Evolutionary conservation across 2,329 filamentous ascomycete genomes (phyloP).

Genomic region (Diaporthe caulivora): DNA sequence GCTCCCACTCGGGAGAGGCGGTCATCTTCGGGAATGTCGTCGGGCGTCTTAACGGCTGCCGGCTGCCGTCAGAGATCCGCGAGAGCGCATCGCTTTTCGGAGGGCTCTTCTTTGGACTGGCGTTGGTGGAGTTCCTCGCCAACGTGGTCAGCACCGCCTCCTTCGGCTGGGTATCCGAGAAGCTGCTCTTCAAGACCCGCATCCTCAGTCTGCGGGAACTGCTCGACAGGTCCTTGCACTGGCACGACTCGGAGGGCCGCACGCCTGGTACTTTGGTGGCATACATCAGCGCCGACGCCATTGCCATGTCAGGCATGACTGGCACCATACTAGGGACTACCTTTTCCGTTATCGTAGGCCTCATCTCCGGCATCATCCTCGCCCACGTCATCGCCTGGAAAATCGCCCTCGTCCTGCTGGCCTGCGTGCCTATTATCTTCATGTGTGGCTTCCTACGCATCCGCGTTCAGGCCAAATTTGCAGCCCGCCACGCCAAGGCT

Average conservation of each 20-base stretch:
- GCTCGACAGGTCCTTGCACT: constrained; percentile 68
- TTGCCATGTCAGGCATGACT: constrained; percentile 74
- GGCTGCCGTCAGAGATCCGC: constrained; percentile 59
- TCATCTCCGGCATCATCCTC: constrained; percentile 75
- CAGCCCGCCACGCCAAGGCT: constrained; percentile 72
- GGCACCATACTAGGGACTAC: constrained; percentile 78
- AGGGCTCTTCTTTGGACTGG: constrained; percentile 71
- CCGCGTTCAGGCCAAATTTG: constrained; percentile 69
- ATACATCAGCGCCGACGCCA: constrained; percentile 77
- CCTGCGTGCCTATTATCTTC: constrained; percentile 76
- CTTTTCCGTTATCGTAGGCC: constrained; percentile 77
- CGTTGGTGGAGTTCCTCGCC: constrained; percentile 69
- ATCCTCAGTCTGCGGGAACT: constrained; percentile 68
- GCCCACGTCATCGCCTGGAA: constrained; percentile 81
- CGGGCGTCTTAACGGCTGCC: constrained; percentile 66
- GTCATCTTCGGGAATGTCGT: constrained; percentile 72
- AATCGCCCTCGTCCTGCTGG: constrained; percentile 79
- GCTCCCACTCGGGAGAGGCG: constrained; percentile 67
- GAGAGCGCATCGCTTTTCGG: constrained; percentile 65
- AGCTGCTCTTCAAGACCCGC: constrained; percentile 66
- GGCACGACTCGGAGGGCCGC: constrained; percentile 75
- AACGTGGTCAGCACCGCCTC: constrained; percentile 67
- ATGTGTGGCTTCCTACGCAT: constrained; percentile 78
- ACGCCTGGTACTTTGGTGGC: constrained; percentile 73
- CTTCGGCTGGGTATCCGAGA: constrained; percentile 69